phyloP scores from a whole-genome alignment of 108 stramenopile genomes.

The Nitzschia sp. region DNA sequence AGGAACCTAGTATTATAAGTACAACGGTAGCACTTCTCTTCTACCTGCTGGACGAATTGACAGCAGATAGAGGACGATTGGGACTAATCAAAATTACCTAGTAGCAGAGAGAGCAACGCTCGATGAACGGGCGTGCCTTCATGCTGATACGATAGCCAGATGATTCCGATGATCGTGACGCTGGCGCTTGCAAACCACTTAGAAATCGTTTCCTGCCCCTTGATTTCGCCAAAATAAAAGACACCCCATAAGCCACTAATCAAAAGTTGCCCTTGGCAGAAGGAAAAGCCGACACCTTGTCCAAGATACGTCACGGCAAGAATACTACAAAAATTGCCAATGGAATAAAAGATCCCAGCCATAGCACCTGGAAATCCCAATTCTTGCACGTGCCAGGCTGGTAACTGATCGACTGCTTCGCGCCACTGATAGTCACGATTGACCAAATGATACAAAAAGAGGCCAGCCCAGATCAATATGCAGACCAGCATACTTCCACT shows the following conservation, averaged over 20 bases:
- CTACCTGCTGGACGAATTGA: no score
- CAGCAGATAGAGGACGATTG: no score
- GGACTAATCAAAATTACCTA: no score
- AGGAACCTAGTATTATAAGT: no score
- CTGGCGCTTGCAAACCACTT: conserved; percentile 63
- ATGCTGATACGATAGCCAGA: conserved; percentile 56
- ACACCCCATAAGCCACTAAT: conserved; percentile 73
- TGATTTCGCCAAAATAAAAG: conserved; percentile 64
- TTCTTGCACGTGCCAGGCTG: conserved; percentile 50
- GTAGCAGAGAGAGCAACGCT: not conserved
- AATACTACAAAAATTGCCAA: conserved; percentile 74
- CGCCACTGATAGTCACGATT: not conserved
- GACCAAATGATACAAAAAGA: conserved; percentile 35
- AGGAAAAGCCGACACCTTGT: conserved; percentile 69
- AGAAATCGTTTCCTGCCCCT: conserved; percentile 38
- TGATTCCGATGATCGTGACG: conserved; percentile 59
- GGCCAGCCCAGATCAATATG: conserved; percentile 37
- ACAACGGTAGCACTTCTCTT: no score
- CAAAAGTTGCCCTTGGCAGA: conserved; percentile 40
- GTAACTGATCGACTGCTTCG: conserved; percentile 48
- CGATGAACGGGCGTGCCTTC: conserved; percentile 17
- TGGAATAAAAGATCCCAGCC: conserved; percentile 55
- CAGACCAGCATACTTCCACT: conserved; percentile 51
- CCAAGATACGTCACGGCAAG: conserved; percentile 66
- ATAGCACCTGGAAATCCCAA: conserved; percentile 44